These are phyloP conservation scores for Viridothelium virens DNA, from an alignment of 495 filamentous ascomycete genomes.

Conservation along the genomic window DNA sequence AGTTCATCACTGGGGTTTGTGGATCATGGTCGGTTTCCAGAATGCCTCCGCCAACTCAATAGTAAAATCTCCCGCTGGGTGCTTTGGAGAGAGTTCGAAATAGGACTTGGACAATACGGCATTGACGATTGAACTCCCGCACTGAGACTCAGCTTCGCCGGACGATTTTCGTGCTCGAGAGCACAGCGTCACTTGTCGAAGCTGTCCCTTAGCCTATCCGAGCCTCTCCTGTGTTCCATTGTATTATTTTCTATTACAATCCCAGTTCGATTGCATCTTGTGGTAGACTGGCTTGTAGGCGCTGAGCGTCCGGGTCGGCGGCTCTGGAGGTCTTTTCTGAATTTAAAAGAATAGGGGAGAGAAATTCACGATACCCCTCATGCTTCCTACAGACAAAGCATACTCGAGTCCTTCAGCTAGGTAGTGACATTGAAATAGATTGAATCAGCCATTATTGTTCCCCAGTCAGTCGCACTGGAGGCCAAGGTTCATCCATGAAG, in stretches of 20 bases:
- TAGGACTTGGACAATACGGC: no score
- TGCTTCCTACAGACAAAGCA: background rate
- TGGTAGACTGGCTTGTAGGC: background rate
- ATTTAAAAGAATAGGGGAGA: background rate
- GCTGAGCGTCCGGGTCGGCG: slow-evolving; percentile 1
- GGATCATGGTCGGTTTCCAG: background rate
- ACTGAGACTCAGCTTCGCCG: no score
- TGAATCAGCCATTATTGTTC: background rate
- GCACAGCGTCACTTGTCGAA: no score
- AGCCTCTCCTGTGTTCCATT: no score
- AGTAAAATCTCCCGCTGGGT: background rate
- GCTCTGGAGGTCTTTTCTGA: background rate
- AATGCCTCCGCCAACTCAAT: background rate
- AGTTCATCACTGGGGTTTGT: background rate
- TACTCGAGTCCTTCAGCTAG: background rate
- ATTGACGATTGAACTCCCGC: no score
- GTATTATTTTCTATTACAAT: no score
- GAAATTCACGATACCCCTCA: background rate
- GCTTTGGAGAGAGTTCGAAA: no score
- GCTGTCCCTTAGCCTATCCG: no score
- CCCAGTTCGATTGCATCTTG: background rate
- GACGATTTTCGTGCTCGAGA: no score
- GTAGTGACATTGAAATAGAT: slow-evolving; percentile 6
- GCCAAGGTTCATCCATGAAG: no score
- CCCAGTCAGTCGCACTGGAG: no score